Evolutionary conservation across 108 stramenopile genomes (phyloP), one percentile per base, ranked within the genome.

Genomic region (Cylindrotheca closterium): DNA sequence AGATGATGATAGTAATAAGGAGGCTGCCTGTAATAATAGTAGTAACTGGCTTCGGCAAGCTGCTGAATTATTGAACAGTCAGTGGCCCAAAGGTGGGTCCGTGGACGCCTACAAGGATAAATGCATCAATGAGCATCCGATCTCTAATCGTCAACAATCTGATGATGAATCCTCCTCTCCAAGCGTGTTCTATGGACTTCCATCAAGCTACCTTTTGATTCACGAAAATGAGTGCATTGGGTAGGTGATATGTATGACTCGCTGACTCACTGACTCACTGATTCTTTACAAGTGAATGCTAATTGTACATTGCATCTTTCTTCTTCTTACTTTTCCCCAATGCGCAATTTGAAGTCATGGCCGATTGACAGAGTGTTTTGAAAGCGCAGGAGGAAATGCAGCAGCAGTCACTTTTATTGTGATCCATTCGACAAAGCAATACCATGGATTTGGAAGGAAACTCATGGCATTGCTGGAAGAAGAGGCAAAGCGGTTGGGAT

Each of bases 321-420:
- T 18, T 30, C 0, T 18, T 42, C 26, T 21, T 23, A 1, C 0
- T 12, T 15, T 21, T 31, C 26, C 0, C 12, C 0, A 3, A 33
- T 1, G 32, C 17, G 0, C 23, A 22, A 21, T 27, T 33, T 0
- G 29, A 18, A 65, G 75, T 4, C 75, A 77, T 60, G 75, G 68
- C 10, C 49, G 75, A 31, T 55, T 77, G 47, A 77, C 64, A 2
- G 75, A 77, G n/a, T 77, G 75, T 42, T 77, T 70, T 49, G 69
- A 70, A 55, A 67, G 65, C 45, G 68, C 75, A 0, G 68, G 69
- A 8, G 75, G 69, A 7, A 70, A 65, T 30, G 75, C 75, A 0
- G 69, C 60, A 8, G 75, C 75, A 12, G 75, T 59, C 4, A 77
- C 69, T 1, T 77, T 63, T 61, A 65, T 77, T 15, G 30, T 77